These are phyloP conservation scores for Syzygium grande DNA, from an alignment of 345 rosid species.

Conservation along the genomic window DNA sequence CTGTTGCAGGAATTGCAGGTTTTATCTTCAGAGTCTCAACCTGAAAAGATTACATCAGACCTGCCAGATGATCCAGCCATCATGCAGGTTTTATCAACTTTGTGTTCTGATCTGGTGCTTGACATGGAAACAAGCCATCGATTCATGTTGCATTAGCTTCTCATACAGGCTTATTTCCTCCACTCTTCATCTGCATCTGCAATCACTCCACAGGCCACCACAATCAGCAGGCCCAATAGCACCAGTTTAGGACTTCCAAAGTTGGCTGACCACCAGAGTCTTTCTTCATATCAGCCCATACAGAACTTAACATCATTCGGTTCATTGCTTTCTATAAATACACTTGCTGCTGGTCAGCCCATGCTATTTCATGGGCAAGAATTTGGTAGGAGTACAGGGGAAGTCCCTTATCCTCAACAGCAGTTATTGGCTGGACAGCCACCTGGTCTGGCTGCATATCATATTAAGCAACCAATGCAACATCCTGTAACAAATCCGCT, in stretches of 20 bases:
- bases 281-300: not conserved
- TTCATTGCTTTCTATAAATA: not conserved
- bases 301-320: not conserved
- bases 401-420: not conserved
- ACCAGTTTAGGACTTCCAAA: not conserved
- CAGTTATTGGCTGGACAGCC: not conserved
- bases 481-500: not conserved
- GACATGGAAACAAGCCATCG: not conserved
- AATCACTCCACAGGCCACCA: not conserved
- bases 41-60: not conserved
- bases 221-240: not conserved
- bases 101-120: not conserved
- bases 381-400: not conserved
- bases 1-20: constrained; percentile 1
- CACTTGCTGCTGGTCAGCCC: not conserved
- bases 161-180: not conserved
- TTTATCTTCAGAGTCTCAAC: not conserved
- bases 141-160: not conserved
- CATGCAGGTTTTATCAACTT: not conserved
- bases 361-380: not conserved
- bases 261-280: not conserved
- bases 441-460: not conserved
- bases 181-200: not conserved
- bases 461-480: not conserved
- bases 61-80: not conserved